A percentile compares a stretch with the other conserved stretches of the same genome.
These are phyloP conservation scores for Abrus precatorius DNA, from an alignment of 306 rosid genomes.

Conservation along the genomic window DNA sequence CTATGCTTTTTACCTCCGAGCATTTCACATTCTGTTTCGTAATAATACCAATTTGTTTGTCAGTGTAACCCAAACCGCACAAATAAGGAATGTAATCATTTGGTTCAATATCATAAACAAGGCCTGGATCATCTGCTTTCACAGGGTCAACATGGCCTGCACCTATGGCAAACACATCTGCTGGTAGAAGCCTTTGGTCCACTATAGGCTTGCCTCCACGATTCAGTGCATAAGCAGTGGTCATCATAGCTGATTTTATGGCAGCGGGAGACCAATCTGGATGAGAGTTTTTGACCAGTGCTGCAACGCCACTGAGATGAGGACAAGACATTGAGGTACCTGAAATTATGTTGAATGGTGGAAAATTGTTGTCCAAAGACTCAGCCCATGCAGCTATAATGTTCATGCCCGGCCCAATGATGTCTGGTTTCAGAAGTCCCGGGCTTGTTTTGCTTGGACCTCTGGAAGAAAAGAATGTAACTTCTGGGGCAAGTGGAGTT, in stretches of 20 bases:
- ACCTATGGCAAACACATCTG: slow-evolving; percentile 59
- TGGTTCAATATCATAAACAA: slow-evolving; percentile 58
- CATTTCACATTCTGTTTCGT: slow-evolving; percentile 47
- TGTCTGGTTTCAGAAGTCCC: slow-evolving; percentile 69
- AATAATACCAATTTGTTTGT: slow-evolving; percentile 49
- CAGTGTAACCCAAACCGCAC: slow-evolving; percentile 63
- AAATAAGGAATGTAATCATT: slow-evolving; percentile 64
- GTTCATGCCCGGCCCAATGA: slow-evolving; percentile 64
- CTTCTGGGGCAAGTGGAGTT: slow-evolving; percentile 43
- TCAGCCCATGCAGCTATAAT: slow-evolving; percentile 68
- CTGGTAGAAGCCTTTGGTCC: slow-evolving; percentile 49
- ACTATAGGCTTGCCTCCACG: slow-evolving; percentile 45
- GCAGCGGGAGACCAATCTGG: slow-evolving; percentile 77
- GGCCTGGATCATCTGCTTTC: slow-evolving; percentile 63
- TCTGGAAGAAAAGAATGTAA: slow-evolving; percentile 67
- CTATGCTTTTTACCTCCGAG: slow-evolving; percentile 41
- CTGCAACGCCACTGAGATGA: slow-evolving; percentile 66
- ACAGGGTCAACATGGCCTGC: slow-evolving; percentile 71
- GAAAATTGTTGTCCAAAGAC: slow-evolving; percentile 42
- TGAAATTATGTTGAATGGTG: slow-evolving; percentile 50
- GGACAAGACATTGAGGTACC: slow-evolving; percentile 74
- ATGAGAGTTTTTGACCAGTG: slow-evolving; percentile 66
- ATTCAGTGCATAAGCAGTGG: slow-evolving; percentile 42
- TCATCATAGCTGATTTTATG: slow-evolving; percentile 68
- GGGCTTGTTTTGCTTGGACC: slow-evolving; percentile 60